Base-by-base conservation (phyloP, 208 protist species). In the Crithidia thermophila region DNA sequence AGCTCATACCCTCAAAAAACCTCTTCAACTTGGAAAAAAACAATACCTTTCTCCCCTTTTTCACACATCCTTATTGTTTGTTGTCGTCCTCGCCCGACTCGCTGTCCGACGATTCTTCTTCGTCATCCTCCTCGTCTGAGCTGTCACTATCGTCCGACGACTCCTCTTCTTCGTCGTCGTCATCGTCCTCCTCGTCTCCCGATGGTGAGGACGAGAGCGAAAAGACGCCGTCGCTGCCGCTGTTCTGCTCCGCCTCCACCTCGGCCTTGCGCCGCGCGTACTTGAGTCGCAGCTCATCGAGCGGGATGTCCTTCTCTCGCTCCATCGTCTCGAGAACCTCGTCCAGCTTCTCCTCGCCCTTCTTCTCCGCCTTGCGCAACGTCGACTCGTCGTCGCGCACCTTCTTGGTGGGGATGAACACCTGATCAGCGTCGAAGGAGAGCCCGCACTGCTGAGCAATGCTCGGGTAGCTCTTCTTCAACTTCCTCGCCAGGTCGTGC, bases 381-480 rank as follows among this genome's bases (percentile, higher is more conserved):
- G 87, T 94, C n/a, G 80, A 74, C 72, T 96, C 91, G 52, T 96
- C 81, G 58, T 96, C 91, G 61, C 78, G 80, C 21, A 75, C 79
- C 53, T 77, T 75, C 39, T 81, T 82, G 0, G 79, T 77, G 4
- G 91, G 91, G 47, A 96, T 94, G 55, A 88, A 96, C 4, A 81
- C 86, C 11, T 58, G 75, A 60, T 96, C 91, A 0, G 74, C 81
- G 40, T 94, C 88, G 18, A 93, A 72, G 11, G 42, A 40, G 4
- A 94, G 60, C 14, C 87, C 83, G 7, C 49, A 75, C 42, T 91
- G 42, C 46, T 72, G 30, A 1, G 91, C 91, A 5, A 89, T 37
- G 23, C 49, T 30, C 0, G 75, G 45, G 58, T 93, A 94, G 2
- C 34, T n/a, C 43, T 79, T 78, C 9, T 85, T 77, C 30, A 96